Percentiles rank a stretch among this genome's conserved stretches.
These are phyloP conservation scores for Rhazya stricta DNA, from an alignment of 257 asterid genomes.

Conservation along the genomic window DNA sequence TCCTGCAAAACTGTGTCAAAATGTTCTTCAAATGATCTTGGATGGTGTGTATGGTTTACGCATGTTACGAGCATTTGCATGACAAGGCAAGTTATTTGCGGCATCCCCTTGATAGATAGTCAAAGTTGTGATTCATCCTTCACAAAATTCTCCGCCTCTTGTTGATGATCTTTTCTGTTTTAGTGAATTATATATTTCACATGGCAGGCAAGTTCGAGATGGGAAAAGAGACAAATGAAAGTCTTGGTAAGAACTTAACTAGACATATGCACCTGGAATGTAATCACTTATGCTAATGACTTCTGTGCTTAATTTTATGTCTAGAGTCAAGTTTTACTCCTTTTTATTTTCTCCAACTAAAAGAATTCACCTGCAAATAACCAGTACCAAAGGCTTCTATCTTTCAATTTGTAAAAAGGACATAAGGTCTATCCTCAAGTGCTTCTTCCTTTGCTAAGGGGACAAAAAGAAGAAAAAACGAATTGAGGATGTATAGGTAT, in stretches of 20 bases:
- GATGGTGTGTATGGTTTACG: background rate
- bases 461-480: too few species aligned
- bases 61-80: background rate
- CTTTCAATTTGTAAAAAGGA: background rate
- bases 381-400: background rate
- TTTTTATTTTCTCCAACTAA: background rate
- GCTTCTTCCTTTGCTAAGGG: background rate
- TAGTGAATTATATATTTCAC: constrained; percentile 11
- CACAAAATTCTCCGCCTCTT: background rate
- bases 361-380: background rate
- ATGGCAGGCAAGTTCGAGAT: constrained; percentile 71
- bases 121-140: background rate
- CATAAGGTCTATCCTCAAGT: background rate
- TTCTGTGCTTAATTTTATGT: background rate
- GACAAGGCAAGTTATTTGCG: background rate
- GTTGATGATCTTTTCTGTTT: constrained; percentile 9
- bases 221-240: constrained; percentile 85
- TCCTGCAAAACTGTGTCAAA: background rate
- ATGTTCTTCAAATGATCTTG: background rate
- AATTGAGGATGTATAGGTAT: background rate
- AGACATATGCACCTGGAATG: background rate
- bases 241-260: constrained; percentile 60
- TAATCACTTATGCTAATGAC: background rate
- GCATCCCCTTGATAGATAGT: background rate
- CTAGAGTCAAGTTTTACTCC: background rate